Conservation (phyloP, 225 moss, liverwort and hornwort genomes). For the Sphagnum tenellum region DNA sequence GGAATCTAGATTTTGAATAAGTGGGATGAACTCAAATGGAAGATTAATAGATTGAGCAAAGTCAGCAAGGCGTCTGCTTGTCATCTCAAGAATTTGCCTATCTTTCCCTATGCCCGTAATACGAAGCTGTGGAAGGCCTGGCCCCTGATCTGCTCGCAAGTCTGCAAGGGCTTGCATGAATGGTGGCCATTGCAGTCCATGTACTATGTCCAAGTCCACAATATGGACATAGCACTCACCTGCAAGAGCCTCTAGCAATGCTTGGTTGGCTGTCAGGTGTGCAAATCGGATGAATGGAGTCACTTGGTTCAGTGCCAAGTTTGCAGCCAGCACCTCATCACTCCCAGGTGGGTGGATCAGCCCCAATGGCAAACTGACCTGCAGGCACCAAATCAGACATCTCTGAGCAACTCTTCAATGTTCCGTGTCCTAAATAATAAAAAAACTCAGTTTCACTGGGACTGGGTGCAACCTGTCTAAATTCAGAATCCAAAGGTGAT, state of each 20-base stretch:
- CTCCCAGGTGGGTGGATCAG: constrained; percentile 19
- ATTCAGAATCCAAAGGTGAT: background rate
- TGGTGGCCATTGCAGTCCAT: constrained; percentile 96
- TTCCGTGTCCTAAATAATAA: too few species aligned
- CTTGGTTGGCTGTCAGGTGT: constrained; percentile 91
- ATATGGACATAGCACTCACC: constrained; percentile 79
- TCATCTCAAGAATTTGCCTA: constrained; percentile 47
- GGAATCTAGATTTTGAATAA: constrained; percentile 23
- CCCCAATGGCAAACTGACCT: constrained; percentile 28
- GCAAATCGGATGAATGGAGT: constrained; percentile 95
- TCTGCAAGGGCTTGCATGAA: constrained; percentile 85
- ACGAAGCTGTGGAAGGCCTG: constrained; percentile 56
- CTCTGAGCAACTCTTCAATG: too few species aligned
- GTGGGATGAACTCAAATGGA: constrained; percentile 60
- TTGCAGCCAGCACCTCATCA: constrained; percentile 69
- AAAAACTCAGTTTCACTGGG: background rate
- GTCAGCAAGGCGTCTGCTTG: constrained; percentile 60
- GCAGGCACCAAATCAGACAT: background rate
- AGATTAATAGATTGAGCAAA: constrained; percentile 74
- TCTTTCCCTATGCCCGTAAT: constrained; percentile 67
- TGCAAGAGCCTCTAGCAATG: constrained; percentile 77
- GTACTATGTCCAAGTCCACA: constrained; percentile 83
- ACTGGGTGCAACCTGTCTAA: background rate
- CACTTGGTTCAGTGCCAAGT: constrained; percentile 79
- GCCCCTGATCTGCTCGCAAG: constrained; percentile 36